Evolutionary conservation across 1,139 yeast genomes (phyloP), one percentile per base, ranked within the genome.

Genomic region (Yamadazyma epiphylla): DNA sequence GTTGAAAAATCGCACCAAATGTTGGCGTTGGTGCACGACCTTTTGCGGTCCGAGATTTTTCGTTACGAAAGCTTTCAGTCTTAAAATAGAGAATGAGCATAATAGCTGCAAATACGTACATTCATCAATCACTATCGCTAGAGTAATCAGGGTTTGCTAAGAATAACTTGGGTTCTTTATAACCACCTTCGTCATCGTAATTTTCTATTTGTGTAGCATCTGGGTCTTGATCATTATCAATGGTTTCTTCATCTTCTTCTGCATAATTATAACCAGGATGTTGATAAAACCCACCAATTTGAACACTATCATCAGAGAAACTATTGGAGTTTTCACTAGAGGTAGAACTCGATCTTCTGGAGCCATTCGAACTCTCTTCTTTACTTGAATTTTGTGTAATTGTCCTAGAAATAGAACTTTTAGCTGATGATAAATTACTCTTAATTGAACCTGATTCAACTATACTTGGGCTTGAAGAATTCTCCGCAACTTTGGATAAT

Each of bases 61-160:
- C n/a, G n/a, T n/a, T n/a, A n/a, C n/a, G n/a, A n/a, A n/a, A n/a
- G n/a, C n/a, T n/a, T n/a, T n/a, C n/a, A n/a, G n/a, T n/a, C n/a
- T n/a, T n/a, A n/a, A n/a, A n/a, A n/a, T n/a, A n/a, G n/a, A n/a
- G n/a, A n/a, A n/a, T n/a, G n/a, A n/a, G n/a, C n/a, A n/a, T n/a
- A n/a, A n/a, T n/a, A n/a, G n/a, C n/a, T n/a, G n/a, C n/a, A n/a
- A n/a, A n/a, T n/a, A n/a, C n/a, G n/a, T n/a, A n/a, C n/a, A n/a
- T n/a, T n/a, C n/a, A 14, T 27, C 21, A 39, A 21, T 45, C 50
- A 31, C 43, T 44, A 39, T 47, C 52, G 31, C 42, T 37, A 10
- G 20, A 17, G 23, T 36, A 28, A 35, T 83, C 94, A 0, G 94
- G 94, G 40, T 83, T 83, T 22, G 88, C 89, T 30, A 83, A 74